Conservation (phyloP, 805 yeast genomes). For the Cyberlindnera bimundalis region DNA sequence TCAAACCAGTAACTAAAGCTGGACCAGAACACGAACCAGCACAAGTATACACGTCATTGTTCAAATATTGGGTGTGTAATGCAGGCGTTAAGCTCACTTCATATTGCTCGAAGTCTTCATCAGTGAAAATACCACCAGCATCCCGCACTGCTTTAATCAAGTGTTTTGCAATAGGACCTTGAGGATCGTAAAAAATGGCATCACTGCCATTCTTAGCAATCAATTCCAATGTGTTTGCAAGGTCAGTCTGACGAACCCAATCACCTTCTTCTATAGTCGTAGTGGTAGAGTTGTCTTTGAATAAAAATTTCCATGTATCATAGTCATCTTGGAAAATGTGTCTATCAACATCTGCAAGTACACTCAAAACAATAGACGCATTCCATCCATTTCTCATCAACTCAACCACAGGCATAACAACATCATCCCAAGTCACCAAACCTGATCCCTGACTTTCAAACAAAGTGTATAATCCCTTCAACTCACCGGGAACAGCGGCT, state of each 20-base stretch:
- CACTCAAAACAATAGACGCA: conserved; percentile 42
- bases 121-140: conserved; percentile 64
- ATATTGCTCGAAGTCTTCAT: conserved; percentile 66
- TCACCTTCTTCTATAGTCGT: conserved; percentile 55
- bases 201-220: conserved; percentile 77
- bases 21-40: conserved; percentile 83
- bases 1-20: conserved; percentile 72
- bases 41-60: conserved; percentile 49
- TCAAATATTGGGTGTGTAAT: conserved; percentile 39
- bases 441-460: conserved; percentile 67
- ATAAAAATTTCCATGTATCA: conserved; percentile 56
- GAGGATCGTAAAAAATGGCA: conserved; percentile 79
- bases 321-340: conserved; percentile 30
- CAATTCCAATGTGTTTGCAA: conserved; percentile 63
- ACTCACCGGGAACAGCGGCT: conserved; percentile 86
- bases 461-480: conserved; percentile 73
- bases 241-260: conserved; percentile 49
- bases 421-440: conserved; percentile 61
- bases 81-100: conserved; percentile 41
- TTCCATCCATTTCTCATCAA: conserved; percentile 64
- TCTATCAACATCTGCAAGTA: conserved; percentile 39
- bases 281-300: conserved; percentile 30
- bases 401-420: conserved; percentile 72
- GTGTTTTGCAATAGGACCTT: conserved; percentile 65
- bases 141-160: conserved; percentile 47